Evolutionary conservation across 2,329 filamentous ascomycete genomes (phyloP).

Genomic region (Venturia aucupariae): DNA sequence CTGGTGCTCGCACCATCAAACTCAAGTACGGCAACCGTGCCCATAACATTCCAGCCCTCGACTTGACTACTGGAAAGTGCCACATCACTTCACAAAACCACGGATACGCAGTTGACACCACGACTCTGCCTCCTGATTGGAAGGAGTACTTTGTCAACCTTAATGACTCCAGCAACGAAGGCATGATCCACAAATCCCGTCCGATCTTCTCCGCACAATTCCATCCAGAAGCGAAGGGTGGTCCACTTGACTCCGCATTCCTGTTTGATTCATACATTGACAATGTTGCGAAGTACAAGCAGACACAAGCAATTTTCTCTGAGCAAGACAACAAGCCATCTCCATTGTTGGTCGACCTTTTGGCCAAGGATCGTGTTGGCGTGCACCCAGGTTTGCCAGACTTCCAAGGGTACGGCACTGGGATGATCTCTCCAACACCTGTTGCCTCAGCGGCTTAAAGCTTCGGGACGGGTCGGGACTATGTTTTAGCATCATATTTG

Average conservation of each 20-base stretch:
- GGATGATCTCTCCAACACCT: constrained; percentile 11
- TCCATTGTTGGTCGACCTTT: constrained; percentile 78
- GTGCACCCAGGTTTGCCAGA: constrained; percentile 44
- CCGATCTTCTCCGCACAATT: constrained; percentile 99
- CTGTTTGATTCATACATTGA: constrained; percentile 95
- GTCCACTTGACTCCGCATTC: constrained; percentile 86
- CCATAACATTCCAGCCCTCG: constrained; percentile 94
- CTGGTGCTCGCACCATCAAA: constrained; percentile 86
- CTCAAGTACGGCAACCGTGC: constrained; percentile 99
- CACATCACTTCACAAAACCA: constrained; percentile 99
- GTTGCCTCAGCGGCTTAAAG: not conserved
- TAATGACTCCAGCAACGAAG: constrained; percentile 96
- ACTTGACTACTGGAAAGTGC: constrained; percentile 91
- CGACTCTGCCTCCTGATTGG: constrained; percentile 75
- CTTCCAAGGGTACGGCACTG: constrained; percentile 17
- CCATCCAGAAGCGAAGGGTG: constrained; percentile 96
- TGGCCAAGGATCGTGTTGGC: constrained; percentile 90
- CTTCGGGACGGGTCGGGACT: not conserved
- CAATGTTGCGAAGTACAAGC: constrained; percentile 83
- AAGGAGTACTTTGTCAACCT: constrained; percentile 98
- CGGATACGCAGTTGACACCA: constrained; percentile 86
- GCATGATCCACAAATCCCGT: constrained; percentile 89
- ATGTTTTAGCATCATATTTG: not conserved
- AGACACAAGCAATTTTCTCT: constrained; percentile 60
- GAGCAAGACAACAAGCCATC: constrained; percentile 79